Evolutionary conservation across 805 yeast species (phyloP).

Genomic region (Suhomyces kilbournensis): DNA sequence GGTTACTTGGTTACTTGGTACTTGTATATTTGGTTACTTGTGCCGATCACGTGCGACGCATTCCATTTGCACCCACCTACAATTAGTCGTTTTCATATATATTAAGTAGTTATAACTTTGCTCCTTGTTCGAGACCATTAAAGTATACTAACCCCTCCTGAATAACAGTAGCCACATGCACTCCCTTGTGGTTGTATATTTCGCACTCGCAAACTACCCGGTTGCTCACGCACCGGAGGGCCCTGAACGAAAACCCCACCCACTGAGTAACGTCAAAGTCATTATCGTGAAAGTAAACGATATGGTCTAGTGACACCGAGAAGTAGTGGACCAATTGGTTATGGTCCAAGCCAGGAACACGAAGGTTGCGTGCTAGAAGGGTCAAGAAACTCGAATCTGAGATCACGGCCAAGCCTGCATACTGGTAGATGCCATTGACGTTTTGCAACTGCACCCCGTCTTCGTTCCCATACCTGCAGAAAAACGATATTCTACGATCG

Average conservation of each 20-base stretch:
- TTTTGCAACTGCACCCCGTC: conserved; percentile 7
- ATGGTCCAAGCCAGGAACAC: conserved; percentile 26
- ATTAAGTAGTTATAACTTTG: neutral
- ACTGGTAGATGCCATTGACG: conserved; percentile 28
- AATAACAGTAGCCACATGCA: conserved; percentile 55
- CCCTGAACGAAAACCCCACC: conserved; percentile 48
- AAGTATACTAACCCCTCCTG: conserved; percentile 60
- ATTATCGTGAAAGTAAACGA: conserved; percentile 60
- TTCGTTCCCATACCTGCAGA: conserved; percentile 25
- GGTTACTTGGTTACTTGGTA: too few species aligned
- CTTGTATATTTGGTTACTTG: too few species aligned
- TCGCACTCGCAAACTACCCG: conserved; percentile 59
- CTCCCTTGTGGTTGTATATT: conserved; percentile 47
- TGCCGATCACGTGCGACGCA: too few species aligned
- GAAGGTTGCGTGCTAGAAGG: conserved; percentile 50
- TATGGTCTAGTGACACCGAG: conserved; percentile 64
- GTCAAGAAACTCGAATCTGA: conserved; percentile 57
- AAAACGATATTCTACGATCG: conserved; percentile 26
- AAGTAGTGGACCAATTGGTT: conserved; percentile 31
- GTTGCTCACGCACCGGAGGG: conserved; percentile 48
- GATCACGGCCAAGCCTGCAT: conserved; percentile 56
- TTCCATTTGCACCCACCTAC: too few species aligned
- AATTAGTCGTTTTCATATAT: too few species aligned
- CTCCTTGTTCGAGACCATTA: conserved; percentile 18
- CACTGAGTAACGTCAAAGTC: conserved; percentile 50